Base-by-base conservation (phyloP, 345 rosid species). In the Hibiscus syriacus region DNA sequence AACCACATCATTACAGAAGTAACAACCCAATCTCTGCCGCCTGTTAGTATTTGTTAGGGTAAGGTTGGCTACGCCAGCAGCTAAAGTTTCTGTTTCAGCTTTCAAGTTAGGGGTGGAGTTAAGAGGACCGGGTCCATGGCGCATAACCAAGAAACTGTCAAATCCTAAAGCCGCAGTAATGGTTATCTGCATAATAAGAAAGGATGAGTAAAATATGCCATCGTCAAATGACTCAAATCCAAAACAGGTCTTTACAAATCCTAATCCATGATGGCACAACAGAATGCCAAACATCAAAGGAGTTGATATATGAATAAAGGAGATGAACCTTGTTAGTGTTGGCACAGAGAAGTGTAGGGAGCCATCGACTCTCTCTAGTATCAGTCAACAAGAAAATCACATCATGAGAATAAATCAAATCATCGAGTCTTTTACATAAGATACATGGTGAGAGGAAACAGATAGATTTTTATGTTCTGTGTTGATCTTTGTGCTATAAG, bases 291-390 rank as follows among this genome's bases (percentile, higher is more conserved):
- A 41, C 20, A 23, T 52, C 26, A 56, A 65, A 43, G 46, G n/a
- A 7, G 20, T 20, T 27, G 12, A 53, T 8, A 29, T 5, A 68
- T 12, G 17, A 60, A 43, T 67, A 48, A 16, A 55, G 64, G 59
- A 78, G 50, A 17, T 8, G 22, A n/a, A 93, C 98, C 98, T 93
- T 90, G 69, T 84, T 86, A 69, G 82, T 78, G 74, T 78, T 80
- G 72, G 98, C 91, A 72, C 90, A 87, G 55, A 93, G 83, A 58
- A 89, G 88, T 1, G 91, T 78, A 36, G 98, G 98, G n/a, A 93
- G 89, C 96, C 97, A 93, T 46, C 97, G 79, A 82, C 98, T 93
- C 82, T 90, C 98, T 83, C 98, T 87, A 19, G 98, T 93, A 84
- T 93, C 97, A 8, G 97, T 93, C 85, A 93, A 80, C 71, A 93